A percentile compares a stretch with the other conserved stretches of the same genome.
Evolutionary conservation across 192 early-diverging fungal species (phyloP).

Genomic region (Coemansia sp.): DNA sequence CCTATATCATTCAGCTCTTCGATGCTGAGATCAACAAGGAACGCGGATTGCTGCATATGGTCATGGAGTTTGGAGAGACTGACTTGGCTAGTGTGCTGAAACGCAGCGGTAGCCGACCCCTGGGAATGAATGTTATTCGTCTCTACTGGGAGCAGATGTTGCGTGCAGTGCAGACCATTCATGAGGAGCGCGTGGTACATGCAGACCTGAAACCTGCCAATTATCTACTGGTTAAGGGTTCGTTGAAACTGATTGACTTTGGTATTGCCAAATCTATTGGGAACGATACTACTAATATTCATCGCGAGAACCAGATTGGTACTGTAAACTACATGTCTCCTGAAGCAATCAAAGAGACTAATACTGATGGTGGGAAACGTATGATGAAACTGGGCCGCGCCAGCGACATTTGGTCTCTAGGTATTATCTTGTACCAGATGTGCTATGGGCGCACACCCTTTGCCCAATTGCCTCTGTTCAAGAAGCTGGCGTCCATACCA

Average conservation of each 20-base stretch:
- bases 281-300: conserved; percentile 93
- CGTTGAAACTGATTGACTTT: conserved; percentile 94
- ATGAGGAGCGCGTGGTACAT: conserved; percentile 87
- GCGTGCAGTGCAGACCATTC: conserved; percentile 82
- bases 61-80: conserved; percentile 90
- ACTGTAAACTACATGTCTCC: conserved; percentile 97
- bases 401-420: conserved; percentile 89
- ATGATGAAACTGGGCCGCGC: conserved; percentile 70
- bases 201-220: conserved; percentile 95
- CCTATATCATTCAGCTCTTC: conserved; percentile 76
- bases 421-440: conserved; percentile 92
- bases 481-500: conserved; percentile 72
- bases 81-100: conserved; percentile 71
- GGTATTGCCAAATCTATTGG: conserved; percentile 94
- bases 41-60: conserved; percentile 67
- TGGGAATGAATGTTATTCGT: conserved; percentile 73
- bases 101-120: conserved; percentile 49
- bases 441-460: conserved; percentile 86
- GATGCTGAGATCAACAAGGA: conserved; percentile 71
- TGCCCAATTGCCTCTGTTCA: conserved; percentile 60
- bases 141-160: conserved; percentile 94
- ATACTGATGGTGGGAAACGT: conserved; percentile 27
- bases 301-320: conserved; percentile 81
- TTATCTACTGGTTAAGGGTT: conserved; percentile 82
- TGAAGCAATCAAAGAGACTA: conserved; percentile 70